Evolutionary conservation across 371 early-diverging fungal species (phyloP).

Genomic region (Mucor sp.): DNA sequence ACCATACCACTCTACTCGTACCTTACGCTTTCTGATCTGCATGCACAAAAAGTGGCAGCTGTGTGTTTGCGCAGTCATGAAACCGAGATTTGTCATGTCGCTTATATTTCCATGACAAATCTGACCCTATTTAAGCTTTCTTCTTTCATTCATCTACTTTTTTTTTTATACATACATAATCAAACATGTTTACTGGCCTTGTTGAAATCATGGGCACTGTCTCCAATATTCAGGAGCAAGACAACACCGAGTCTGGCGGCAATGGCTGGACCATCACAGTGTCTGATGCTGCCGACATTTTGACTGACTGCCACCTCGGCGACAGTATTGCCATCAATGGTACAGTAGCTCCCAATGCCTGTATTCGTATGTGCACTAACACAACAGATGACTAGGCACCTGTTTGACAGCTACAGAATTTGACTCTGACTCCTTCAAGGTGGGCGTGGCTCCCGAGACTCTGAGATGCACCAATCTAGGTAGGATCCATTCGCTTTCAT

Average conservation of each 20-base stretch:
- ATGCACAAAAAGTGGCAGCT: background rate
- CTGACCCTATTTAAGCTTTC: background rate
- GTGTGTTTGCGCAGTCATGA: background rate
- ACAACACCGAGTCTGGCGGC: constrained; percentile 79
- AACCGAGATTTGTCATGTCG: background rate
- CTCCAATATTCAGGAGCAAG: constrained; percentile 61
- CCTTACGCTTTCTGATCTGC: no score
- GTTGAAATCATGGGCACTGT: constrained; percentile 91
- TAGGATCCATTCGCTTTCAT: constrained; percentile 18
- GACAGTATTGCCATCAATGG: constrained; percentile 96
- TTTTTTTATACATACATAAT: background rate
- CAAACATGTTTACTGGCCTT: constrained; percentile 94
- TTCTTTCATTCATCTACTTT: background rate
- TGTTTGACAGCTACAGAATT: constrained; percentile 97
- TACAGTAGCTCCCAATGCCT: constrained; percentile 21
- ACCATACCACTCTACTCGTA: no score
- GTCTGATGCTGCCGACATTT: constrained; percentile 67
- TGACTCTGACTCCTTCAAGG: constrained; percentile 79
- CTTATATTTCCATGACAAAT: constrained; percentile 6
- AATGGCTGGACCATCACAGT: constrained; percentile 86
- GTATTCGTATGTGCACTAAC: background rate
- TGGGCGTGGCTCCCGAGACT: constrained; percentile 93
- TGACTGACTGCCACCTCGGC: constrained; percentile 88
- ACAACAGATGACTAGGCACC: constrained; percentile 61
- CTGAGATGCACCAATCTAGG: constrained; percentile 90